Evolutionary conservation across 345 rosid species (phyloP).

Genomic region (Eucalyptus pauciflora): DNA sequence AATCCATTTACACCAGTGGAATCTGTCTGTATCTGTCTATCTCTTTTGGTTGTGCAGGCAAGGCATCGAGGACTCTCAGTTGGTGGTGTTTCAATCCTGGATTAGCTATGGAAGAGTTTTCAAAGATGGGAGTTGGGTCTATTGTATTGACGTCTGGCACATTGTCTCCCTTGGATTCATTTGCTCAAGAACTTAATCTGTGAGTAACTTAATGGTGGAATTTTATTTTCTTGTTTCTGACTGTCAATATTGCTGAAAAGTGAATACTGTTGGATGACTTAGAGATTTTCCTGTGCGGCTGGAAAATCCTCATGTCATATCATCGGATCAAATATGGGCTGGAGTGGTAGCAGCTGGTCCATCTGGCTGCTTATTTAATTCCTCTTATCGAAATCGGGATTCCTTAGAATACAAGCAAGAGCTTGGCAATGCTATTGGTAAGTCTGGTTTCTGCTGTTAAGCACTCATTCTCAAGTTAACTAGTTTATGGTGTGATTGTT

Average conservation of each 20-base stretch:
- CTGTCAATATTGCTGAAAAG: conserved; percentile 3
- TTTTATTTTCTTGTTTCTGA: not conserved
- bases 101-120: conserved; percentile 78
- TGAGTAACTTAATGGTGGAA: conserved; percentile 21
- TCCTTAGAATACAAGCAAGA: conserved; percentile 85
- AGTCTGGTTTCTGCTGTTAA: not conserved
- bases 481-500: not conserved
- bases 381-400: conserved; percentile 76
- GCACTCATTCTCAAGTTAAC: not conserved
- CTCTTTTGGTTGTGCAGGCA: conserved; percentile 36
- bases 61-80: conserved; percentile 71
- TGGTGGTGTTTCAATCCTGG: conserved; percentile 99
- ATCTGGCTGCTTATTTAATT: conserved; percentile 67
- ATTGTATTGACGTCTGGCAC: conserved; percentile 95
- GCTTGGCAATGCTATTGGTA: conserved; percentile 95
- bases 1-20: not conserved
- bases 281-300: conserved; percentile 84
- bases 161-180: conserved; percentile 85
- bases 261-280: conserved; percentile 5
- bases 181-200: conserved; percentile 87
- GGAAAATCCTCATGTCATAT: conserved; percentile 98
- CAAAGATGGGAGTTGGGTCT: conserved; percentile 69
- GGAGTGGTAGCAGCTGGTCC: conserved; percentile 91
- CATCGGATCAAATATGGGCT: conserved; percentile 85
- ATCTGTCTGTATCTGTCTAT: not conserved